Evolutionary conservation across 306 rosid species (phyloP), one percentile per base, ranked within the genome.

Genomic region (Quercus ilex): DNA sequence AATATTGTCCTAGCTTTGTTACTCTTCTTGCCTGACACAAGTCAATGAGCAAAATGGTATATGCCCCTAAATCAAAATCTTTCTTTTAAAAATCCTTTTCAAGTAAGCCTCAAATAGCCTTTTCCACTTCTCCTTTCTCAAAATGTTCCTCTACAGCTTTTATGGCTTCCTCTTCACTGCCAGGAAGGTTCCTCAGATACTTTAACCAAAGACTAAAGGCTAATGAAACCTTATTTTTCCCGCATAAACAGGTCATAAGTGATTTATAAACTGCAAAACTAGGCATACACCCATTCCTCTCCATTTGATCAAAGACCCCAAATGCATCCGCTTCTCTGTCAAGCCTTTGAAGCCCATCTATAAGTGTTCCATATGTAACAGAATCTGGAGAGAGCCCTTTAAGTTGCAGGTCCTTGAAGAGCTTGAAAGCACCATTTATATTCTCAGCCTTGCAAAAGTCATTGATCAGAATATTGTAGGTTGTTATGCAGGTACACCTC

Each of bases 11-110:
- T 43, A 35, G 97, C 97, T 69, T 92, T 89, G 7, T 80, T 26
- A 79, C 78, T 80, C 84, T 90, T 74, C 55, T 33, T 57, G 79
- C 88, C 64, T 87, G 90, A 84, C 95, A 91, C 79, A 94, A 84
- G 20, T 97, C 98, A 65, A 88, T 85, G 81, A 94, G 93, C 65
- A 94, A 82, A 87, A 92, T 92, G 64, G 88, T 88, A 84, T 91
- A 91, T 20, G 97, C 93, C 78, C 87, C 89, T 81, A 78, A 80
- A 71, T 87, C 60, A 74, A 91, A 92, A 71, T 90, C 84, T 77
- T 87, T 81, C 70, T 78, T 82, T 79, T 74, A 76, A 15, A 82
- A 70, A 85, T 94, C 94, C 89, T 87, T 85, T 85, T 88, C 82
- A 41, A 92, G 76, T 74, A 91, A 81, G 64, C 89, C 85, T 68